These are phyloP conservation scores for Pterulicium gracile DNA, from an alignment of 1,284 basidiomycete species.

Conservation along the genomic window DNA sequence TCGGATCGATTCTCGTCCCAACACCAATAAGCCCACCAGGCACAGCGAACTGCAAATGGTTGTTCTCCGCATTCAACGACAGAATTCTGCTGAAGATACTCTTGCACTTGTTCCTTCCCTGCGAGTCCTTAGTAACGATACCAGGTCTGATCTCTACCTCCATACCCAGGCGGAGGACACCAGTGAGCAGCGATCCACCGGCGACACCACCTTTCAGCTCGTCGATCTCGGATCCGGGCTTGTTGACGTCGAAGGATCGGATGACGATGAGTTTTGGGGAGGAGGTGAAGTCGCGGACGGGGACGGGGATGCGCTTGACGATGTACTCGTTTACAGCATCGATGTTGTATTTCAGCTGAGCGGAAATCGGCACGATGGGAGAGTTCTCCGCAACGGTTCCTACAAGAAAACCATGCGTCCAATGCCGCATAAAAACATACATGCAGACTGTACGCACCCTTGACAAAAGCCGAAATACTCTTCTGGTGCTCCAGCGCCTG, in stretches of 20 bases:
- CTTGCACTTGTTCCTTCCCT: conserved; percentile 85
- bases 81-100: conserved; percentile 92
- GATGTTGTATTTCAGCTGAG: conserved; percentile 98
- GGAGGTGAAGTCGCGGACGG: conserved; percentile 86
- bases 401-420: conserved; percentile 18
- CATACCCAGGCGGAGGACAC: conserved; percentile 84
- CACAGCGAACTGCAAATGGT: conserved; percentile 90
- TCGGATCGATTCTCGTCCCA: conserved; percentile 94
- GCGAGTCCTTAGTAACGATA: conserved; percentile 91
- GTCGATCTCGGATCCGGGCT: conserved; percentile 93
- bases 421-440: conserved; percentile 5
- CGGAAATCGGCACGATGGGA: conserved; percentile 97
- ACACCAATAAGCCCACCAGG: conserved; percentile 98
- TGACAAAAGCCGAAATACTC: conserved; percentile 87
- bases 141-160: conserved; percentile 98
- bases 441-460: conserved; percentile 40
- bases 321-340: conserved; percentile 99
- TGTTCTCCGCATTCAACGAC: conserved; percentile 90
- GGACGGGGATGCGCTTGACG: conserved; percentile 92
- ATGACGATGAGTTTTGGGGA: conserved; percentile 95
- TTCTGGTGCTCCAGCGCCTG: conserved; percentile 91
- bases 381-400: conserved; percentile 95
- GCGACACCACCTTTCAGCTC: conserved; percentile 98
- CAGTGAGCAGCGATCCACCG: conserved; percentile 91
- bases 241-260: conserved; percentile 99